Conservation (phyloP, 1,284 basidiomycete genomes). For the Melampsora americana region DNA sequence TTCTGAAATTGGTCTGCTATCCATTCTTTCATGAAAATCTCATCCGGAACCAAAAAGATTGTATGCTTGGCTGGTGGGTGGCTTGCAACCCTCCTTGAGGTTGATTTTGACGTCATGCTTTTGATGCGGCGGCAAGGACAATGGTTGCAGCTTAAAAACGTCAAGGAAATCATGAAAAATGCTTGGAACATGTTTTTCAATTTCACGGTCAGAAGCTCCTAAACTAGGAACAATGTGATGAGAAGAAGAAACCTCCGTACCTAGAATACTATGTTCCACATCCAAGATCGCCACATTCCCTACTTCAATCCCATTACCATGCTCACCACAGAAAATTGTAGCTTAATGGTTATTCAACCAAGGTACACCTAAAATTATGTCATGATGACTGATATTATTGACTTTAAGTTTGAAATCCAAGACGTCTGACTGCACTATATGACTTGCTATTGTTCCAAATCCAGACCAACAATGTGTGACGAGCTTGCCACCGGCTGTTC, state of each 20-base stretch:
- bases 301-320: neutral
- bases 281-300: neutral
- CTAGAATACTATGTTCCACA: neutral
- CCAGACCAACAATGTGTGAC: neutral
- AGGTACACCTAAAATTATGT: constrained; percentile 29
- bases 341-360: constrained; percentile 4
- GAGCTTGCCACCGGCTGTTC: neutral
- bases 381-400: constrained; percentile 4
- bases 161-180: neutral
- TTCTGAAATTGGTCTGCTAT: constrained; percentile 19
- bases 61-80: constrained; percentile 14
- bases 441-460: neutral
- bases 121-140: constrained; percentile 16
- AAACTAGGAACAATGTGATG: neutral
- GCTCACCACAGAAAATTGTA: neutral
- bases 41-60: constrained; percentile 11
- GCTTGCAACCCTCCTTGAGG: constrained; percentile 5
- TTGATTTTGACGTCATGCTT: constrained; percentile 12
- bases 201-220: neutral
- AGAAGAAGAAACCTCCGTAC: neutral
- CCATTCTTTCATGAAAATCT: neutral
- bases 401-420: neutral
- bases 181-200: neutral
- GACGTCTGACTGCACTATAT: neutral
- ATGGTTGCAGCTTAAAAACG: neutral